Evolutionary conservation across 2,329 filamentous ascomycete species (phyloP).

Genomic region (Monilinia polystroma): DNA sequence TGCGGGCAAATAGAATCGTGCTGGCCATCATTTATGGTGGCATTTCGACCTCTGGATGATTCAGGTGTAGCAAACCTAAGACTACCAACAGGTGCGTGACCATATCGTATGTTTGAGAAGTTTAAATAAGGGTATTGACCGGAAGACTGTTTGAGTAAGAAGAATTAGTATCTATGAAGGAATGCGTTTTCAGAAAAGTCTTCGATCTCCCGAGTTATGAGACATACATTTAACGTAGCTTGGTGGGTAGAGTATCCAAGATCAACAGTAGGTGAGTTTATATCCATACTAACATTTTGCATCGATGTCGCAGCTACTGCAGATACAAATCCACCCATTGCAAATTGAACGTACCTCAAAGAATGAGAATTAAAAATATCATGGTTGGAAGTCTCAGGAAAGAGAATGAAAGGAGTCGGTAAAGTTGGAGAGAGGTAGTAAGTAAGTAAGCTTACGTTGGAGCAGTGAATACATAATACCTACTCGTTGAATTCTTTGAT

Average conservation of each 20-base stretch:
- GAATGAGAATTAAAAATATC: neutral
- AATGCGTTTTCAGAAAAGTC: neutral
- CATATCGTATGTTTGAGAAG: constrained; percentile 47
- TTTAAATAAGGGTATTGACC: constrained; percentile 39
- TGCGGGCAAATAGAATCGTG: constrained; percentile 27
- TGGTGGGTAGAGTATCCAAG: constrained; percentile 37
- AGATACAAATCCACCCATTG: neutral
- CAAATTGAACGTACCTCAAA: neutral
- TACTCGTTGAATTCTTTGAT: too few relatives aligned
- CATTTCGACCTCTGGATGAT: constrained; percentile 35
- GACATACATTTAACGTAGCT: constrained; percentile 34
- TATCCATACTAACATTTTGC: too few relatives aligned
- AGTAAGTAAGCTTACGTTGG: neutral
- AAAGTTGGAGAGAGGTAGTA: neutral
- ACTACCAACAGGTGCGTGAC: constrained; percentile 44
- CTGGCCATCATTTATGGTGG: constrained; percentile 32
- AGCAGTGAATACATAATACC: neutral
- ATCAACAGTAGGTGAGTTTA: constrained; percentile 33
- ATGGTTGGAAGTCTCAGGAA: neutral
- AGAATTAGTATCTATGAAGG: too few relatives aligned
- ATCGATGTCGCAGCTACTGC: neutral
- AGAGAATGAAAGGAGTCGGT: neutral
- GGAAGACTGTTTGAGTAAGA: constrained; percentile 29
- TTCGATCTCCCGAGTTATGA: neutral
- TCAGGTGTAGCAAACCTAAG: constrained; percentile 46